Conservation (phyloP, 257 asterid species). For the Solanum etuberosum region DNA sequence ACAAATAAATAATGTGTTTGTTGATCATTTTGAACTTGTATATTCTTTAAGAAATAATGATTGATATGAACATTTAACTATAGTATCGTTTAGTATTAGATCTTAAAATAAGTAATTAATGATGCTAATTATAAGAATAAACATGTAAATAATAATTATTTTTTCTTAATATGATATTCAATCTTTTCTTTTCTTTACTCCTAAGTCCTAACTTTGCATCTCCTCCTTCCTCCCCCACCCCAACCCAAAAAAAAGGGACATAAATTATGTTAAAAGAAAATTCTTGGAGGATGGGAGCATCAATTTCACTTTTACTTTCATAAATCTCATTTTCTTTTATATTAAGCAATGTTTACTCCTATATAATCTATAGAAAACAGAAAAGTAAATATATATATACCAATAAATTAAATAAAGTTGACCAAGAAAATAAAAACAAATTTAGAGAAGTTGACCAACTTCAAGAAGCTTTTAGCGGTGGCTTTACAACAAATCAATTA, state of each 20-base stretch:
- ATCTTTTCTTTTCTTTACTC: neutral
- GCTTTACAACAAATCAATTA: conserved; percentile 7
- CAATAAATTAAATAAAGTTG: neutral
- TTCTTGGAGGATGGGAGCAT: neutral
- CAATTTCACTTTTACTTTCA: neutral
- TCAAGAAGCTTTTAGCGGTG: neutral
- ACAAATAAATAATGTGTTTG: neutral
- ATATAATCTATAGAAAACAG: neutral
- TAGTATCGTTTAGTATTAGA: no score
- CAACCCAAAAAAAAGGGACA: neutral
- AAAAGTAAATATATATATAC: neutral
- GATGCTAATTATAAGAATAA: no score
- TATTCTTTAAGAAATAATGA: no score
- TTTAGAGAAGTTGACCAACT: neutral
- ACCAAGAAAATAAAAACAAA: neutral
- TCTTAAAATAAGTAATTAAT: no score
- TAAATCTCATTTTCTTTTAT: neutral
- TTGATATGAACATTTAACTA: no score
- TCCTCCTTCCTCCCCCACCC: no score
- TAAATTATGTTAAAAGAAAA: neutral
- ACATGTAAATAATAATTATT: no score
- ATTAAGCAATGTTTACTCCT: neutral
- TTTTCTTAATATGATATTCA: no score
- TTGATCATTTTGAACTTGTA: no score
- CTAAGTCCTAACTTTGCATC: neutral